Conservation (phyloP, 179 eudicot species). For the Beta corolliflora region DNA sequence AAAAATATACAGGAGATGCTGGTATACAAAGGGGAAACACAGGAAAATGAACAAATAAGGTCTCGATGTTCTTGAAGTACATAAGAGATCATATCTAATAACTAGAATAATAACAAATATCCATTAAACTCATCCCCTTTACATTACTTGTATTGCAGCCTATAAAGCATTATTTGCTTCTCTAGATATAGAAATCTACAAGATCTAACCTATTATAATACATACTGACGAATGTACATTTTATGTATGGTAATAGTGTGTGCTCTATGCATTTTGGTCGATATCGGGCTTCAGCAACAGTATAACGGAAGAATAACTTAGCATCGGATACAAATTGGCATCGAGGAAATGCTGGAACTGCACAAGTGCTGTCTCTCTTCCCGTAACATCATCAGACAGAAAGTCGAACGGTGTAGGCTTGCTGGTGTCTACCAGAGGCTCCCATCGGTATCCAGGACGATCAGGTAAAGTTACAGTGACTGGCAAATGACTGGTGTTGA, state of each 20-base stretch:
- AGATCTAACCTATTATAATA: conserved; percentile 16
- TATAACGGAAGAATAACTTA: conserved; percentile 88
- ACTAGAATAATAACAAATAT: conserved; percentile 4
- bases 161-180: background rate
- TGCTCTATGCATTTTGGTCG: conserved; percentile 19
- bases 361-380: conserved; percentile 53
- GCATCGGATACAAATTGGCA: conserved; percentile 80
- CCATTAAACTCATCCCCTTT: background rate
- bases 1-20: background rate
- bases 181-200: conserved; percentile 10
- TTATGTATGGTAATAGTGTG: background rate
- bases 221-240: conserved; percentile 20
- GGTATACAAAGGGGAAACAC: background rate
- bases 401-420: conserved; percentile 83
- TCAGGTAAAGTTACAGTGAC: conserved; percentile 65
- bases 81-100: background rate
- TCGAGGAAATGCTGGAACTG: conserved; percentile 82
- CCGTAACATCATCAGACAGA: conserved; percentile 53
- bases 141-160: background rate
- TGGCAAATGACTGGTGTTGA: conserved; percentile 89
- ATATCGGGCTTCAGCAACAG: conserved; percentile 58
- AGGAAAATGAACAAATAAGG: background rate
- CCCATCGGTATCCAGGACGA: conserved; percentile 85
- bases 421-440: conserved; percentile 87
- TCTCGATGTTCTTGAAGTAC: conserved; percentile 19